Base-by-base conservation (phyloP, 345 rosid genomes). In the Euphorbia tirucalli region DNA sequence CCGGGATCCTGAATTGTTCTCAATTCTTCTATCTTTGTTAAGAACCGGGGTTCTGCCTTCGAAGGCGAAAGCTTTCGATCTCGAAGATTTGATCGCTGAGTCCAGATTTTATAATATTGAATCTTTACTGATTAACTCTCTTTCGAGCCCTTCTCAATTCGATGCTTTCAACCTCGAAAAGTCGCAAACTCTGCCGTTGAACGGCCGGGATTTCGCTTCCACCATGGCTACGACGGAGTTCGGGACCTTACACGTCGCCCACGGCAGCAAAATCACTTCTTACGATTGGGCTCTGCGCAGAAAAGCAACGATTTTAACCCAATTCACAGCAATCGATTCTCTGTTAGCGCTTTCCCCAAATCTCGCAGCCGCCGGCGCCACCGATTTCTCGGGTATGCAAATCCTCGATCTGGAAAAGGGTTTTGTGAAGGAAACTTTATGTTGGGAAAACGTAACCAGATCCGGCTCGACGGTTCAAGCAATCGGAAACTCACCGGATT, bases 241-340 rank as follows among this genome's bases (percentile, higher is more conserved):
- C 5, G 97, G 98, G 54, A 81, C 93, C 5, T 71, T 92, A 52
- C 97, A 86, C 61, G 99, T 90, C 5, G 81, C 94, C 5, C 96
- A 93, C 76, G 99, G 99, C 0, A 87, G 96, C 86, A 89, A 91
- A 74, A 93, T 93, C 76, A 89, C 97, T 0, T 85, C 97, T 3
- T 95, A 89, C n/a, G 99, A 90, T 70, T 92, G 98, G 98, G 88
- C 96, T 11, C 30, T 90, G 71, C 67, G 77, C 31, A 86, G 80
- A 65, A 95, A 89, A 74, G 82, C 91, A 2, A 93, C 99, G 31
- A 78, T 91, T 46, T 41, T 93, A 61, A 90, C 96, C 13, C 87
- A 83, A 10, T 95, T 95, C 89, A 65, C 96, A 0, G 98, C 97
- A 32, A 75, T 95, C 10, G 99, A 95, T 77, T 95, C 99, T 0